Percentiles rank a stretch among this genome's conserved stretches.
Evolutionary conservation across 108 stramenopile genomes (phyloP).

Genomic region (Discostella stelligeroides): DNA sequence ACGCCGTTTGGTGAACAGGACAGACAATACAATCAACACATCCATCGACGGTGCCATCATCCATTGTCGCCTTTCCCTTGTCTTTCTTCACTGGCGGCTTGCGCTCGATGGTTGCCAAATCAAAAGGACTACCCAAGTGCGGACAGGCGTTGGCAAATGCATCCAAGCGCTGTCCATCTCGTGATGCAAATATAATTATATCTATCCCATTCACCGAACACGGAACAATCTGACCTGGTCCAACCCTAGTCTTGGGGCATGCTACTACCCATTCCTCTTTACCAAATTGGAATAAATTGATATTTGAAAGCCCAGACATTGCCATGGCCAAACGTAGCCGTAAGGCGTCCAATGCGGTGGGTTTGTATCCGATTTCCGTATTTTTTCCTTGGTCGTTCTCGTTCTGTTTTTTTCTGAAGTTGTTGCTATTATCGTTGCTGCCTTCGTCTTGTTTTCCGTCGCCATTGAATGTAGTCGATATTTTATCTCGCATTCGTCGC

Average conservation of each 20-base stretch:
- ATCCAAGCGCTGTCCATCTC: constrained; percentile 77
- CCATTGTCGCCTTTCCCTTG: constrained; percentile 19
- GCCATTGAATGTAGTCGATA: constrained; percentile 31
- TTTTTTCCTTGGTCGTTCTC: constrained; percentile 9
- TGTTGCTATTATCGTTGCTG: constrained; percentile 6
- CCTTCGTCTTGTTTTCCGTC: constrained; percentile 16
- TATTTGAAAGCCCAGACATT: constrained; percentile 37
- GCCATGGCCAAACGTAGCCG: constrained; percentile 41
- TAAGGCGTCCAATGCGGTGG: constrained; percentile 31
- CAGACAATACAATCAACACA: constrained; percentile 95
- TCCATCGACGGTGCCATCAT: constrained; percentile 59
- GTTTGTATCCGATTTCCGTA: constrained; percentile 30
- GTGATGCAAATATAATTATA: constrained; percentile 73
- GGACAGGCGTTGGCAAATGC: constrained; percentile 95
- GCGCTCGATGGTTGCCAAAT: constrained; percentile 83
- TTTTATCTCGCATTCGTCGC: constrained; percentile 39
- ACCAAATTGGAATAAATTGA: constrained; percentile 22
- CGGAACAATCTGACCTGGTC: constrained; percentile 88
- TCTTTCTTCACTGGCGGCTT: constrained; percentile 56
- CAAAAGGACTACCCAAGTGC: constrained; percentile 95
- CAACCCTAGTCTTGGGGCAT: constrained; percentile 83
- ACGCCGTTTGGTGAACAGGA: constrained; percentile 93
- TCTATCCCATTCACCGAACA: constrained; percentile 80
- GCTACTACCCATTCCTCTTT: constrained; percentile 81
- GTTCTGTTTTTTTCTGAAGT: constrained; percentile 1